Percentiles rank a stretch among this genome's conserved stretches.
These are phyloP conservation scores for Candida parachauliodes DNA, from an alignment of 805 yeast genomes.

Conservation along the genomic window DNA sequence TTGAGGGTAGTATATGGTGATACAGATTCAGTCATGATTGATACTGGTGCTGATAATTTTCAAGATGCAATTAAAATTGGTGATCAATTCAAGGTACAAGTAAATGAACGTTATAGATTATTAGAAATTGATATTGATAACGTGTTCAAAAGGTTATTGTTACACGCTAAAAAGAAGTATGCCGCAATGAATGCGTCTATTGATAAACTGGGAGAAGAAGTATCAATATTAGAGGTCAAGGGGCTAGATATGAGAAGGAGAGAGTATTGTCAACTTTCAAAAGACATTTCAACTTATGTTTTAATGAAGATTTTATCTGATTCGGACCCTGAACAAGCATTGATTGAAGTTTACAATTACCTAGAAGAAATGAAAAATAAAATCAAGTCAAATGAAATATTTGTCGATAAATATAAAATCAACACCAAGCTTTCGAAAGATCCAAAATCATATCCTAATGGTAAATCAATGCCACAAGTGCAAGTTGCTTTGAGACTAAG, in stretches of 20 bases:
- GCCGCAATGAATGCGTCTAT: slow-evolving; percentile 76
- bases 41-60: slow-evolving; percentile 70
- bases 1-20: slow-evolving; percentile 94
- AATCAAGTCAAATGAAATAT: slow-evolving; percentile 56
- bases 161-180: slow-evolving; percentile 96
- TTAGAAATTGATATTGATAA: slow-evolving; percentile 95
- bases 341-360: slow-evolving; percentile 67
- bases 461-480: slow-evolving; percentile 81
- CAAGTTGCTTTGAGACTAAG: slow-evolving; percentile 83
- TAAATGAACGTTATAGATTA: slow-evolving; percentile 81
- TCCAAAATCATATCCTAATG: slow-evolving; percentile 78
- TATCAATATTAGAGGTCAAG: slow-evolving; percentile 72
- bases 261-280: slow-evolving; percentile 90
- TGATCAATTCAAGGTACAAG: slow-evolving; percentile 74
- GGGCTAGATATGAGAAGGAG: slow-evolving; percentile 97
- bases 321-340: slow-evolving; percentile 71
- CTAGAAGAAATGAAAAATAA: slow-evolving; percentile 57
- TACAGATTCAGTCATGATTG: slow-evolving; percentile 98
- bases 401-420: slow-evolving; percentile 69
- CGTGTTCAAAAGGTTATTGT: slow-evolving; percentile 75
- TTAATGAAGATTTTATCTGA: slow-evolving; percentile 69
- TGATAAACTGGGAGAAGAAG: slow-evolving; percentile 45
- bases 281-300: slow-evolving; percentile 77
- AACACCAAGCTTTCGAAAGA: slow-evolving; percentile 89
- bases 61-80: slow-evolving; percentile 80